A percentile compares a stretch with the other conserved stretches of the same genome.
Conservation (phyloP, 139 green algal genomes). For the Dunaliella primolecta region DNA sequence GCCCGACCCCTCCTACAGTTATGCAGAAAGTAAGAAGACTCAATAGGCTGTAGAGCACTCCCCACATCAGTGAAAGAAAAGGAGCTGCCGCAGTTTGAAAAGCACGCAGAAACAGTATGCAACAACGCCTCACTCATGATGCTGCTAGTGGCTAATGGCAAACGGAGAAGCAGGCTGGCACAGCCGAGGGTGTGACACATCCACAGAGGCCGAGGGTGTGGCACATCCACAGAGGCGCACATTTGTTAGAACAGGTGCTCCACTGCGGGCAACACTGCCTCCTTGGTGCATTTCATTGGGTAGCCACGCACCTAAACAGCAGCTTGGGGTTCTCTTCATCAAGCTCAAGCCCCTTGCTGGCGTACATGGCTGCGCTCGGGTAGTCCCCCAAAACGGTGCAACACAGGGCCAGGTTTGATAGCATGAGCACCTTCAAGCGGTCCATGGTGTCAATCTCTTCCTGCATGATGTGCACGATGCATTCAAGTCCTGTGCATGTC, state of each 20-base stretch:
- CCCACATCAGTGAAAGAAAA: background rate
- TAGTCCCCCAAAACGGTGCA: conserved; percentile 40
- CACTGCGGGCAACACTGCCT: too few species aligned
- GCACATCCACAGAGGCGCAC: too few species aligned
- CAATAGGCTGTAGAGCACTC: too few species aligned
- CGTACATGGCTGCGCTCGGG: conserved; percentile 39
- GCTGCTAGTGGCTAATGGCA: background rate
- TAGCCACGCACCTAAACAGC: conserved; percentile 11
- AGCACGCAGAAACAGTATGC: background rate
- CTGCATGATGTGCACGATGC: background rate
- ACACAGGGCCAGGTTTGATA: conserved; percentile 60
- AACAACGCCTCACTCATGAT: background rate
- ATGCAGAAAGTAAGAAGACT: too few species aligned
- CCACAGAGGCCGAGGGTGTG: too few species aligned
- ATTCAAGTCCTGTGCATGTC: background rate
- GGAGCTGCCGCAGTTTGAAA: too few species aligned
- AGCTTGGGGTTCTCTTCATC: conserved; percentile 44
- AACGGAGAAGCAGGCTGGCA: background rate
- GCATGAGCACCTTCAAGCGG: conserved; percentile 32
- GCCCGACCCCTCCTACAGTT: conserved; percentile 36
- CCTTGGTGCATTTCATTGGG: too few species aligned
- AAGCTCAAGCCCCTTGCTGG: conserved; percentile 12
- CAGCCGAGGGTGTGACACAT: too few species aligned
- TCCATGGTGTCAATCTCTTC: conserved; percentile 22
- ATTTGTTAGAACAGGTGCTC: too few species aligned